phyloP scores from a whole-genome alignment of 805 yeast species.

The Isabelozyma rhagii region DNA sequence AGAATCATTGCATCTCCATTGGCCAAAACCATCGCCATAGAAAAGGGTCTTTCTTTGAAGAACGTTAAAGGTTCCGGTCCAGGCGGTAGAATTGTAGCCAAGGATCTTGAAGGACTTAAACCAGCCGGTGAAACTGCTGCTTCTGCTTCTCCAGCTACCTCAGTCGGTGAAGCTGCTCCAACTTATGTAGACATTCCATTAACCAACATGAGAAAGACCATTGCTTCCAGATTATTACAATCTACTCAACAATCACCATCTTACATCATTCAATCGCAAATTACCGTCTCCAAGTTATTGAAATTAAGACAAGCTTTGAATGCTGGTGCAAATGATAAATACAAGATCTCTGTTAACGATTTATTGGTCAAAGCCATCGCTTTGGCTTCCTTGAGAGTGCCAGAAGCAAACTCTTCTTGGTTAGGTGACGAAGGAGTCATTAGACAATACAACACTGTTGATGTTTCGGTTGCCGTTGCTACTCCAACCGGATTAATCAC shows the following conservation, averaged over 20 bases:
- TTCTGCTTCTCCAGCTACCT: conserved; percentile 43
- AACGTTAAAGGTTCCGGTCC: conserved; percentile 92
- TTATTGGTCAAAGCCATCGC: conserved; percentile 92
- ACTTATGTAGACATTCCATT: conserved; percentile 80
- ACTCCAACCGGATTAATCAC: conserved; percentile 97
- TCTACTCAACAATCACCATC: conserved; percentile 88
- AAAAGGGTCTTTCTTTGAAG: conserved; percentile 84
- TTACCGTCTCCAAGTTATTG: conserved; percentile 84
- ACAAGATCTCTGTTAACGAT: conserved; percentile 91
- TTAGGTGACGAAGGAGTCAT: conserved; percentile 83
- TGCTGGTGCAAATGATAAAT: conserved; percentile 78
- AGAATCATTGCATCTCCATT: conserved; percentile 92
- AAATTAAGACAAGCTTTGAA: conserved; percentile 90
- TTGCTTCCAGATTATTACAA: conserved; percentile 81
- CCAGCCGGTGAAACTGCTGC: conserved; percentile 41
- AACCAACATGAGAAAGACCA: conserved; percentile 89
- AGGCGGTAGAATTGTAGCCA: conserved; percentile 86
- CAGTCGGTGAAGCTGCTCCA: conserved; percentile 51
- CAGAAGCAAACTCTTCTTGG: conserved; percentile 94
- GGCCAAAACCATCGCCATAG: conserved; percentile 90
- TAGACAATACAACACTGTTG: conserved; percentile 88
- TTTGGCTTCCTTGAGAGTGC: conserved; percentile 83
- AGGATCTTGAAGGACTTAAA: conserved; percentile 78
- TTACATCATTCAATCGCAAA: conserved; percentile 83
- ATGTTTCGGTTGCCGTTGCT: conserved; percentile 97